A percentile compares a stretch with the other conserved stretches of the same genome.
Evolutionary conservation across 129 eudicot species (phyloP).

Genomic region (Sambucus nigra): DNA sequence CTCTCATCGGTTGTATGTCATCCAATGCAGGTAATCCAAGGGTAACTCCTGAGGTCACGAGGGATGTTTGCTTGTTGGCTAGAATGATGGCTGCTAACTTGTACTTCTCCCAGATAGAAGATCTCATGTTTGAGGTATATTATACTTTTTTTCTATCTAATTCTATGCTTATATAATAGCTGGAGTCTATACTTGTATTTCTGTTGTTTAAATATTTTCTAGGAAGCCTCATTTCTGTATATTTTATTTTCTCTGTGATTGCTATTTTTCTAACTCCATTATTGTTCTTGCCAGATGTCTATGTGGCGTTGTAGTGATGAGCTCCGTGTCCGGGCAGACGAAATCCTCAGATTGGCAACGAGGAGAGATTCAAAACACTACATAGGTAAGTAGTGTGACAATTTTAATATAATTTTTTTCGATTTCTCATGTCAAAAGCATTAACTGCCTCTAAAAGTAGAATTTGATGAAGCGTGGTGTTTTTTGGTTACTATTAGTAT

Average conservation of each 20-base stretch:
- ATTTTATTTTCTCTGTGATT: background rate
- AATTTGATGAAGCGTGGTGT: background rate
- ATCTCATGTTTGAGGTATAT: conserved; percentile 95
- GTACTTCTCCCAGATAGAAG: conserved; percentile 92
- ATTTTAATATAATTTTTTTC: background rate
- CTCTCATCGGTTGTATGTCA: no score
- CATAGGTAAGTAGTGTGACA: conserved; percentile 46
- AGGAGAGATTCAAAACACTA: conserved; percentile 95
- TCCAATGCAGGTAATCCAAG: conserved; percentile 72
- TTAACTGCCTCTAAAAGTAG: background rate
- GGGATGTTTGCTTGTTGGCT: conserved; percentile 93
- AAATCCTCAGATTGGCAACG: conserved; percentile 43
- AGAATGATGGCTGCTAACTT: conserved; percentile 99
- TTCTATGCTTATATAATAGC: no score
- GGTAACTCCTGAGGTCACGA: conserved; percentile 93
- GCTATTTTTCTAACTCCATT: conserved; percentile 8
- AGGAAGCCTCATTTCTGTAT: no score
- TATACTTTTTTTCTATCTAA: no score
- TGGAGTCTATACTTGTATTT: background rate
- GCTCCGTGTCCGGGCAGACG: conserved; percentile 81
- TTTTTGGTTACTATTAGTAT: background rate
- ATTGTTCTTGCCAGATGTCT: conserved; percentile 46
- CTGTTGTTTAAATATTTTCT: background rate
- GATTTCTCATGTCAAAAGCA: background rate
- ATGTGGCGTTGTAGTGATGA: conserved; percentile 99